These are phyloP conservation scores for Lentinula sp. DNA, from an alignment of 768 basidiomycete genomes.

Conservation along the genomic window DNA sequence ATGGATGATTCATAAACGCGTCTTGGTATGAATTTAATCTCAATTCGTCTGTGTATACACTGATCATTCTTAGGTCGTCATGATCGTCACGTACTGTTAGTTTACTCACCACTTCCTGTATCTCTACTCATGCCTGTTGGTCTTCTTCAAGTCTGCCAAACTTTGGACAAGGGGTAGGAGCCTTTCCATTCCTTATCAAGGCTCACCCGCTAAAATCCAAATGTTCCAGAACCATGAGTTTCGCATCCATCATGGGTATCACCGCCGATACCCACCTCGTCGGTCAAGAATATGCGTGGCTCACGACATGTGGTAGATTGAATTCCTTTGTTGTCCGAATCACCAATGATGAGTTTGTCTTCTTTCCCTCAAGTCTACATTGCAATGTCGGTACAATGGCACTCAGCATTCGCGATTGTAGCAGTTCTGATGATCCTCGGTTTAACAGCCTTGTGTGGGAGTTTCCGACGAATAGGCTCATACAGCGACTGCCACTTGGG, in stretches of 20 bases:
- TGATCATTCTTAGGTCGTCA: constrained; percentile 22
- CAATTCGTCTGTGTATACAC: not conserved
- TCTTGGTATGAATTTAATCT: constrained; percentile 24
- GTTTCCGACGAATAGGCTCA: constrained; percentile 41
- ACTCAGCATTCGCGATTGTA: not conserved
- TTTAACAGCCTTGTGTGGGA: constrained; percentile 31
- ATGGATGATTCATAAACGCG: constrained; percentile 41
- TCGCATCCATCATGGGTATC: constrained; percentile 44
- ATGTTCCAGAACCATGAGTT: constrained; percentile 32
- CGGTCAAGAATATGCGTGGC: constrained; percentile 45
- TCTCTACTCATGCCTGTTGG: not conserved
- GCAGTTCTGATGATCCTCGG: not conserved
- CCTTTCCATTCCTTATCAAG: not conserved
- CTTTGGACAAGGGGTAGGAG: constrained; percentile 38
- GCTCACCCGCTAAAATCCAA: not conserved
- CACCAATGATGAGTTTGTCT: not conserved
- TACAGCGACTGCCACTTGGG: constrained; percentile 44
- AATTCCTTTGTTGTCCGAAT: not conserved
- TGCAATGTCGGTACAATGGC: constrained; percentile 23
- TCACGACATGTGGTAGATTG: constrained; percentile 38
- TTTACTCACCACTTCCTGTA: not conserved
- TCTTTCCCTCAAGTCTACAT: constrained; percentile 27
- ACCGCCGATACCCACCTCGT: constrained; percentile 34
- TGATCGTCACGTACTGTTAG: constrained; percentile 42
- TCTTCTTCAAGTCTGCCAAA: constrained; percentile 29